Evolutionary conservation across 1,139 yeast genomes (phyloP), one percentile per base, ranked within the genome.

Genomic region (Suzukiozyma palmioleophila): DNA sequence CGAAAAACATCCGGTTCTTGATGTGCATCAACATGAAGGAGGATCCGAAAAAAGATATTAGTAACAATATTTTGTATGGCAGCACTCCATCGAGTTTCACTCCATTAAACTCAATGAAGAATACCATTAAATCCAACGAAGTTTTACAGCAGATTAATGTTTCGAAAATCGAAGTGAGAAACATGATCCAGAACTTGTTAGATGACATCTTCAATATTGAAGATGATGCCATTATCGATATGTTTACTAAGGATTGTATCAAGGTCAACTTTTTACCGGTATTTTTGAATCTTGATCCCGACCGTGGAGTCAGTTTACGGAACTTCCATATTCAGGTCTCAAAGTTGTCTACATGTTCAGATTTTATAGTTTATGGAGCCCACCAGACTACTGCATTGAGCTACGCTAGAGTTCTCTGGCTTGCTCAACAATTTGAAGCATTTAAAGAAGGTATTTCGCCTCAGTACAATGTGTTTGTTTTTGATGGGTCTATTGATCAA

Each of bases 251-350:
- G 8, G 86, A 80, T 52, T 72, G 78, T 50, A 54, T 62, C 31
- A 52, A 46, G 13, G 51, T 74, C 28, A 66, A 76, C 40, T 60
- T 67, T 32, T 50, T 79, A 35, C 87, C 87, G 0, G 53, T 64
- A 2, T 81, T 83, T 47, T 60, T 71, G 38, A 69, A 78, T 43
- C 54, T 79, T 48, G 86, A 81, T 48, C 90, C 94, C 1, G 76
- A 69, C 39, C 61, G 70, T 26, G 94, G 92, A 11, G 79, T 84
- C 3, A 79, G 85, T 7, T 65, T 84, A 37, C 70, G 95, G 44
- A 85, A 85, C 55, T 87, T 84, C 57, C 84, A 82, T 49, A 80
- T 81, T 42, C 96, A 86, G 59, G 86, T 79, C 8, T 73, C 85
- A 16, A 86, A 84, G 53, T 64, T 79, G 54, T 82, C 88, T 8